Conservation (phyloP, 1,284 basidiomycete species). For the Cutaneotrichosporon sp. region DNA sequence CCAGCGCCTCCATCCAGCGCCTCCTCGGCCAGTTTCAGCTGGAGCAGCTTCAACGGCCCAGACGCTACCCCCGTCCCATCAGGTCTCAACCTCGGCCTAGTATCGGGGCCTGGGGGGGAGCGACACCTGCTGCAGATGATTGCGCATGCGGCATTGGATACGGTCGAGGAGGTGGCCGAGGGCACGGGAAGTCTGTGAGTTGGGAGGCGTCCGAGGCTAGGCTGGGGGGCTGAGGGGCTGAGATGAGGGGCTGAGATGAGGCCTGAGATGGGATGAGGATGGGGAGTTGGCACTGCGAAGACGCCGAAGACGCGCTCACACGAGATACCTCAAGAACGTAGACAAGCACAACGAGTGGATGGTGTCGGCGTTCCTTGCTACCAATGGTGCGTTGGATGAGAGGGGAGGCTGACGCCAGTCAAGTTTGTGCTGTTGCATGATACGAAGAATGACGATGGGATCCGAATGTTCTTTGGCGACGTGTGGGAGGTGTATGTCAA, state of each 20-base stretch:
- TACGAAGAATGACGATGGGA: constrained; percentile 91
- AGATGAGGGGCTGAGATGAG: neutral
- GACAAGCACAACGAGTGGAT: constrained; percentile 98
- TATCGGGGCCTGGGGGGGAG: constrained; percentile 55
- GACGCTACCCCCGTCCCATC: constrained; percentile 5
- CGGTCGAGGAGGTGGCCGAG: constrained; percentile 84
- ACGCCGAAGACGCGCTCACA: constrained; percentile 9
- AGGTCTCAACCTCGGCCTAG: constrained; percentile 18
- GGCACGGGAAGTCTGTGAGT: constrained; percentile 80
- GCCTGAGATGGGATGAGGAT: neutral
- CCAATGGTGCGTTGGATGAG: constrained; percentile 69
- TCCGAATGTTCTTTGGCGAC: constrained; percentile 82
- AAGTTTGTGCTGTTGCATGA: constrained; percentile 91
- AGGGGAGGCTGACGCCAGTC: constrained; percentile 28
- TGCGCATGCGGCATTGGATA: constrained; percentile 86
- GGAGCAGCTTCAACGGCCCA: constrained; percentile 38
- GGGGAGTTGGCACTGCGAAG: neutral
- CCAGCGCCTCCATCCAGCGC: constrained; percentile 13
- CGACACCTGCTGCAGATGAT: constrained; percentile 95
- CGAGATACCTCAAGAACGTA: constrained; percentile 84
- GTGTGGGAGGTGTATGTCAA: constrained; percentile 95
- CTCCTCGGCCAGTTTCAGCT: constrained; percentile 44
- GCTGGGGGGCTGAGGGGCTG: neutral
- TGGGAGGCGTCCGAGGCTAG: neutral
- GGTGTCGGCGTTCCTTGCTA: constrained; percentile 87